phyloP scores from a whole-genome alignment of 192 early-diverging fungal species.

The Backusella liffmaniae region DNA sequence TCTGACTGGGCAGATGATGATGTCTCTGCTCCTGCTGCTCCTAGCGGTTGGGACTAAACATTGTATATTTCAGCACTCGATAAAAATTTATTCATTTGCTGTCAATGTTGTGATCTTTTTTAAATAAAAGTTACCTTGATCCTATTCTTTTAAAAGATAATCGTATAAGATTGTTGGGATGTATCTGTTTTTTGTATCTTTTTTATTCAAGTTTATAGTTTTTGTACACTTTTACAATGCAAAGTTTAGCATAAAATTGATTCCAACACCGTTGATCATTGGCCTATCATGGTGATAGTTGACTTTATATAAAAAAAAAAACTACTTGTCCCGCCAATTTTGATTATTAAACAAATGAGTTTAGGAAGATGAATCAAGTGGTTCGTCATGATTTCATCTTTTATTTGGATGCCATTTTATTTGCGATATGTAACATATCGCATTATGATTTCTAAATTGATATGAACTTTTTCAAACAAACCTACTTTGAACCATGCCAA shows the following conservation, averaged over 20 bases:
- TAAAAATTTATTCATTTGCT: background rate
- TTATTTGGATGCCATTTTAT: background rate
- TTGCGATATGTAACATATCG: background rate
- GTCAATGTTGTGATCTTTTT: background rate
- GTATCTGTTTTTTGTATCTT: background rate
- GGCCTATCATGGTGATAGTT: background rate
- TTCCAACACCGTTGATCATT: background rate
- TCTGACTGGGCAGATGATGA: slow-evolving; percentile 31
- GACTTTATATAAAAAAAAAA: background rate
- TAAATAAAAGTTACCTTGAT: background rate
- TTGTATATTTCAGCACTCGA: background rate
- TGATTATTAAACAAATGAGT: background rate
- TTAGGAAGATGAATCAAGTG: background rate
- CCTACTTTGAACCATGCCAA: background rate
- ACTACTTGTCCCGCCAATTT: background rate
- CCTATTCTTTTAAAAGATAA: background rate
- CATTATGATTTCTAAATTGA: background rate
- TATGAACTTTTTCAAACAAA: background rate
- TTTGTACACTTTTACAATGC: slow-evolving; percentile 42
- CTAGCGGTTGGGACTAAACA: slow-evolving; percentile 23
- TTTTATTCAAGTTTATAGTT: slow-evolving; percentile 33
- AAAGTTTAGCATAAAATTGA: slow-evolving; percentile 38
- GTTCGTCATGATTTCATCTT: background rate
- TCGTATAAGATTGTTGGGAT: background rate
- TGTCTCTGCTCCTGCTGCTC: slow-evolving; percentile 8